These are phyloP conservation scores for Sungouiozyma intestinalis DNA, from an alignment of 805 yeast species.

Conservation along the genomic window DNA sequence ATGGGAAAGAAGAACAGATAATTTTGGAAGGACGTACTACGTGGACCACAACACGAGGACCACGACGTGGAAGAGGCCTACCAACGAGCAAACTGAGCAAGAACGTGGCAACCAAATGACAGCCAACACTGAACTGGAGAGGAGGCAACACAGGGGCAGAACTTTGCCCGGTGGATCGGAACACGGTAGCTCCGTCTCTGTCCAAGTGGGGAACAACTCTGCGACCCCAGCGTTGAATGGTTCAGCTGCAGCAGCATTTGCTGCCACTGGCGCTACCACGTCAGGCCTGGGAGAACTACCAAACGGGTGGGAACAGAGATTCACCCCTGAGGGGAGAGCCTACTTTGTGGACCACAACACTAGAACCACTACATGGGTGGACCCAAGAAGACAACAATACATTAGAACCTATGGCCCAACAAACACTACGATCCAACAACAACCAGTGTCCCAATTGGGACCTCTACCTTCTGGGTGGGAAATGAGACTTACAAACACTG, in stretches of 20 bases:
- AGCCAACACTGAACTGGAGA: slow-evolving; percentile 70
- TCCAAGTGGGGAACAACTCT: slow-evolving; percentile 40
- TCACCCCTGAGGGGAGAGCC: slow-evolving; percentile 96
- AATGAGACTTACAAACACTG: slow-evolving; percentile 97
- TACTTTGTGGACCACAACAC: slow-evolving; percentile 98
- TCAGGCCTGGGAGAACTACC: slow-evolving; percentile 96
- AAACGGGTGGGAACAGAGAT: slow-evolving; percentile 98
- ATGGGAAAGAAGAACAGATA: slow-evolving; percentile 98
- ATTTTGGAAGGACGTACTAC: slow-evolving; percentile 93
- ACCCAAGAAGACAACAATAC: slow-evolving; percentile 97
- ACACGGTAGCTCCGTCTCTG: slow-evolving; percentile 16
- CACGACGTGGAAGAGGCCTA: slow-evolving; percentile 98
- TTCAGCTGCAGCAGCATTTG: slow-evolving; percentile 56
- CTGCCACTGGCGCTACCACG: slow-evolving; percentile 72
- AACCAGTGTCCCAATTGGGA: slow-evolving; percentile 94
- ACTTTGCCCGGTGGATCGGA: slow-evolving; percentile 59
- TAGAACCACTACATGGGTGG: slow-evolving; percentile 99
- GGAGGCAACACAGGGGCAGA: slow-evolving; percentile 84
- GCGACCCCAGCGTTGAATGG: slow-evolving; percentile 37
- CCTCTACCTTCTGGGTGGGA: slow-evolving; percentile 99
- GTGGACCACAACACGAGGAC: slow-evolving; percentile 97
- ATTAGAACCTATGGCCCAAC: slow-evolving; percentile 87
- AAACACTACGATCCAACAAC: slow-evolving; percentile 87
- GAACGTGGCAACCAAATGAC: slow-evolving; percentile 51
- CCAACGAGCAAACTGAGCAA: slow-evolving; percentile 65